A percentile compares a stretch with the other conserved stretches of the same genome.
Evolutionary conservation across 257 asterid species (phyloP).

Genomic region (Nicotiana undulata): DNA sequence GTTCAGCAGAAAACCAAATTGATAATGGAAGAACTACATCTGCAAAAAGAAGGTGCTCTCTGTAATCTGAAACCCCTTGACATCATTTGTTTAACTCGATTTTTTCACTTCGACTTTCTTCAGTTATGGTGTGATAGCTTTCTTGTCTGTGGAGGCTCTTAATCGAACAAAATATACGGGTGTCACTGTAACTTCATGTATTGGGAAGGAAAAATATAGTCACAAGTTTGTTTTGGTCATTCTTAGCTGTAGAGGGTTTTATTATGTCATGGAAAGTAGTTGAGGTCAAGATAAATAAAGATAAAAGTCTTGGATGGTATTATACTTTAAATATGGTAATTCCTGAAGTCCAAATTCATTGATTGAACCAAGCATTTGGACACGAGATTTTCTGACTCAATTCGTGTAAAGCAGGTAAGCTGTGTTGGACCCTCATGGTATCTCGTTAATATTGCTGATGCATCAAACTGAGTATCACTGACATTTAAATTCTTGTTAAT

Average conservation of each 20-base stretch:
- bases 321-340: neutral
- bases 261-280: neutral
- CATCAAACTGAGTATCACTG: neutral
- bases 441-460: neutral
- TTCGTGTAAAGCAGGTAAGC: neutral
- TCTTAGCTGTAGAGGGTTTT: neutral
- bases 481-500: neutral
- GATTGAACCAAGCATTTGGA: neutral
- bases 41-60: conserved; percentile 37
- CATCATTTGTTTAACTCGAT: neutral
- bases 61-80: neutral
- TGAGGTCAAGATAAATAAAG: neutral
- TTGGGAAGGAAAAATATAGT: neutral
- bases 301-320: neutral
- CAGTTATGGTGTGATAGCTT: neutral
- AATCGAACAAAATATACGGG: neutral
- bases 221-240: neutral
- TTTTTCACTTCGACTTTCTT: neutral
- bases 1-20: conserved; percentile 13
- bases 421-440: neutral
- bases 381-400: neutral
- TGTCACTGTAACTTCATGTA: neutral
- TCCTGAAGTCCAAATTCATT: neutral
- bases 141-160: neutral
- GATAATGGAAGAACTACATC: conserved; percentile 17